Evolutionary conservation across 192 early-diverging fungal species (phyloP).

Genomic region (Backusella macrospora): DNA sequence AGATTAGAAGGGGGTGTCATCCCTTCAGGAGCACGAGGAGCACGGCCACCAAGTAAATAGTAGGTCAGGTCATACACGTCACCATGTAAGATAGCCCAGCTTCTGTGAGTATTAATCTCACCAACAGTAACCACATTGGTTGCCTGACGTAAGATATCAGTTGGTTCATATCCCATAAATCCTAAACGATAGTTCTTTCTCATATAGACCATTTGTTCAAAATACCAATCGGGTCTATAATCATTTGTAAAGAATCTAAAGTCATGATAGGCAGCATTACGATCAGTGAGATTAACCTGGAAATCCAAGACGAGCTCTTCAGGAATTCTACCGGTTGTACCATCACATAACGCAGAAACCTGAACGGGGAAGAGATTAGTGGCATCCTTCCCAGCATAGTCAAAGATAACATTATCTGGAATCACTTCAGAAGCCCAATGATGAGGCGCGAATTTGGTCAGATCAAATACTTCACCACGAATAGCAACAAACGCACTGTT

Average conservation of each 20-base stretch:
- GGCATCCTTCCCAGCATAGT: conserved; percentile 64
- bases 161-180: conserved; percentile 66
- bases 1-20: conserved; percentile 43
- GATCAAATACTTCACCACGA: conserved; percentile 82
- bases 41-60: conserved; percentile 62
- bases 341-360: conserved; percentile 65
- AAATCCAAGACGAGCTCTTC: conserved; percentile 52
- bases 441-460: conserved; percentile 64
- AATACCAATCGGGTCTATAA: conserved; percentile 72
- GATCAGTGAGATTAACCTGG: conserved; percentile 50
- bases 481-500: conserved; percentile 67
- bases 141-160: conserved; percentile 59
- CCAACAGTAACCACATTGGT: conserved; percentile 42
- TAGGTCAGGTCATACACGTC: conserved; percentile 75
- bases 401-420: conserved; percentile 28
- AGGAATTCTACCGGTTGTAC: conserved; percentile 56
- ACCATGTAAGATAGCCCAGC: conserved; percentile 69
- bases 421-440: conserved; percentile 57
- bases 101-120: conserved; percentile 45
- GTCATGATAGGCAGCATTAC: conserved; percentile 68
- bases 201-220: conserved; percentile 65
- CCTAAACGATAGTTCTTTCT: conserved; percentile 68
- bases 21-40: conserved; percentile 50
- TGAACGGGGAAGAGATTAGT: conserved; percentile 77
- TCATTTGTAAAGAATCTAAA: conserved; percentile 72